A percentile compares a stretch with the other conserved stretches of the same genome.
Evolutionary conservation across 208 protist genomes (phyloP).

Genomic region (Balamuthia mandrillaris): DNA sequence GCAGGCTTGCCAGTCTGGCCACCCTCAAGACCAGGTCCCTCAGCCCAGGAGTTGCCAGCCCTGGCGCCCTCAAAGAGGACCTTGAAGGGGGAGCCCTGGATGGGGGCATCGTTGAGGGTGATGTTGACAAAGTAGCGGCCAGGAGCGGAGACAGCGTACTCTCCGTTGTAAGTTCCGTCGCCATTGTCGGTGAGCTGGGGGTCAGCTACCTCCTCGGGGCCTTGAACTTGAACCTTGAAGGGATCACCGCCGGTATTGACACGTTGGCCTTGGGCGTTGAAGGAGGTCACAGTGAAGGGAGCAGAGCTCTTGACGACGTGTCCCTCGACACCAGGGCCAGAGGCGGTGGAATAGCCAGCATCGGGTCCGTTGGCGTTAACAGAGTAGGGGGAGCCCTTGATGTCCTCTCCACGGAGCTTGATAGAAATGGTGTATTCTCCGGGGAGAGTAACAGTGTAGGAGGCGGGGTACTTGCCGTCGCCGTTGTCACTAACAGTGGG

Average conservation of each 20-base stretch:
- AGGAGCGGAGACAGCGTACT: conserved; percentile 46
- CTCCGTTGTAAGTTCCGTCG: conserved; percentile 58
- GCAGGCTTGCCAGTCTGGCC: conserved; percentile 49
- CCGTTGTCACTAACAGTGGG: conserved; percentile 55
- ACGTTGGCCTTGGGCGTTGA: conserved; percentile 37
- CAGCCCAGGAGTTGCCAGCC: conserved; percentile 35
- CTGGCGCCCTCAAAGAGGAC: conserved; percentile 55
- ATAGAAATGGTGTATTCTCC: conserved; percentile 54
- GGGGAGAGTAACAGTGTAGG: conserved; percentile 50
- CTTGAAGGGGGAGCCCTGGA: conserved; percentile 53
- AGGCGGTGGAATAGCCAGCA: conserved; percentile 27
- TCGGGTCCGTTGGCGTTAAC: conserved; percentile 33
- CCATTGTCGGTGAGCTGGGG: conserved; percentile 55
- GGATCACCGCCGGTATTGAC: conserved; percentile 26
- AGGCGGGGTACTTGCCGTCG: conserved; percentile 61
- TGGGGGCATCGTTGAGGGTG: conserved; percentile 43
- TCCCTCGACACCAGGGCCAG: conserved; percentile 37
- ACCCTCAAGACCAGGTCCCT: conserved; percentile 57
- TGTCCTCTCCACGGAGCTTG: conserved; percentile 40
- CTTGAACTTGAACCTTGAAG: conserved; percentile 39
- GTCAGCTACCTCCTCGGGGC: conserved; percentile 42
- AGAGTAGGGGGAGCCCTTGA: conserved; percentile 39
- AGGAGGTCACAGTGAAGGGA: conserved; percentile 29
- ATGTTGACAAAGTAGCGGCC: conserved; percentile 58
- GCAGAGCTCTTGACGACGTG: conserved; percentile 11